Conservation (phyloP, 805 yeast genomes). For the Metschnikowia proteae region DNA sequence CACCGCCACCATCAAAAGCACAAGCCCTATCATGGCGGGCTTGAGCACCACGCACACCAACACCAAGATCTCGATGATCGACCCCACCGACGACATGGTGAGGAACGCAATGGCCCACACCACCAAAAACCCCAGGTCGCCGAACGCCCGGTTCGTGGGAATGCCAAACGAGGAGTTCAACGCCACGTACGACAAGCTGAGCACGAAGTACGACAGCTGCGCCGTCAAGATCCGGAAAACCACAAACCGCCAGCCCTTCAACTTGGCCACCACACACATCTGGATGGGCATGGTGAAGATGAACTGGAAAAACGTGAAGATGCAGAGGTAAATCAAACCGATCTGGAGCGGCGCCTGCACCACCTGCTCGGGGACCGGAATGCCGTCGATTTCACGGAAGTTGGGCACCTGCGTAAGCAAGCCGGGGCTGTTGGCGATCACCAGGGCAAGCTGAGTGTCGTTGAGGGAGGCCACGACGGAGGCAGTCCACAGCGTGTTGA, state of each 20-base stretch:
- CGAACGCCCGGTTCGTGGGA: slow-evolving; percentile 21
- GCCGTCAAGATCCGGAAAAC: slow-evolving; percentile 24
- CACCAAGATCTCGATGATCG: slow-evolving; percentile 27
- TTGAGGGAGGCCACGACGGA: slow-evolving; percentile 15
- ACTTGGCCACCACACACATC: slow-evolving; percentile 23
- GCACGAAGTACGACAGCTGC: slow-evolving; percentile 26
- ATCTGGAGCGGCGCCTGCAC: slow-evolving; percentile 31
- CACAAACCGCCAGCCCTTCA: slow-evolving; percentile 26
- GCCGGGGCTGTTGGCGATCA: slow-evolving; percentile 20
- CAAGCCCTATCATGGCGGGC: slow-evolving; percentile 28
- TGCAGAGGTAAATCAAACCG: slow-evolving; percentile 30
- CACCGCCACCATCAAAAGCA: slow-evolving; percentile 26
- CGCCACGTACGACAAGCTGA: slow-evolving; percentile 27
- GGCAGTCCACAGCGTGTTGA: slow-evolving; percentile 19
- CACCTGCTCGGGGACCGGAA: slow-evolving; percentile 24
- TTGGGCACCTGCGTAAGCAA: slow-evolving; percentile 25
- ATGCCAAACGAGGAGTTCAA: slow-evolving; percentile 30
- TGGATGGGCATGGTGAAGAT: slow-evolving; percentile 26
- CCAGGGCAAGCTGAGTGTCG: slow-evolving; percentile 4
- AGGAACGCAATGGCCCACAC: slow-evolving; percentile 30
- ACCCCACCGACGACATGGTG: slow-evolving; percentile 30
- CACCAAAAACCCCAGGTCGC: slow-evolving; percentile 31
- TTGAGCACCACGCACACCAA: slow-evolving; percentile 22
- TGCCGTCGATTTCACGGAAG: slow-evolving; percentile 20
- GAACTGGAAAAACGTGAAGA: slow-evolving; percentile 35